A percentile compares a stretch with the other conserved stretches of the same genome.
phyloP scores from a whole-genome alignment of 148 eudicot species.

The Dianthus caryophyllus region DNA sequence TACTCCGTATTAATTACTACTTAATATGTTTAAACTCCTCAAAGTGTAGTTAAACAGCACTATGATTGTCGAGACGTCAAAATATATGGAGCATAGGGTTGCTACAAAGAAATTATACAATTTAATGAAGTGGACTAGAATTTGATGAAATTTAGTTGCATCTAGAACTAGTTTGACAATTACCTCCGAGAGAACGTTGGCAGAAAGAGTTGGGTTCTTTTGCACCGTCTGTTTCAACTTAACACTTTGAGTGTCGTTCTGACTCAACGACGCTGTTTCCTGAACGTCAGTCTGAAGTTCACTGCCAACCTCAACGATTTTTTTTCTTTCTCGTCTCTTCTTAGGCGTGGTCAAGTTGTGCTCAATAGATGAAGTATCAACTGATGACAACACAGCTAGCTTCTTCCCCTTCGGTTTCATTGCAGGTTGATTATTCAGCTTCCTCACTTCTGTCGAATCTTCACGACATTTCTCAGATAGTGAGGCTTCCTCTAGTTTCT shows the following conservation, averaged over 20 bases:
- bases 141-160: too few relatives aligned
- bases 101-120: too few relatives aligned
- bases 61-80: too few relatives aligned
- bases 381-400: constrained; percentile 25
- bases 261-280: not conserved
- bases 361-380: constrained; percentile 23
- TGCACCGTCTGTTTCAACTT: constrained; percentile 17
- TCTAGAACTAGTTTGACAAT: constrained; percentile 14
- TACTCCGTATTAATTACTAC: too few relatives aligned
- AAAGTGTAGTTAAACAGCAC: too few relatives aligned
- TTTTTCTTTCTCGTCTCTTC: constrained; percentile 26
- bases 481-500: not conserved
- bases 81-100: not conserved
- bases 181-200: constrained; percentile 19
- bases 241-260: constrained; percentile 17
- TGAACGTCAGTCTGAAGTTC: constrained; percentile 19
- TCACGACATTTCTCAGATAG: not conserved
- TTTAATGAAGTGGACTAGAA: too few relatives aligned
- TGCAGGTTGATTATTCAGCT: not conserved
- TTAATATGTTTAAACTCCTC: too few relatives aligned
- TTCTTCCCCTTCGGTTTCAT: constrained; percentile 22
- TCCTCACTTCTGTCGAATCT: not conserved
- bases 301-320: constrained; percentile 20
- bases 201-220: constrained; percentile 24
- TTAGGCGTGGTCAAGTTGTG: constrained; percentile 18